Evolutionary conservation across 2,329 filamentous ascomycete species (phyloP).

Genomic region (Colletotrichum shisoi): DNA sequence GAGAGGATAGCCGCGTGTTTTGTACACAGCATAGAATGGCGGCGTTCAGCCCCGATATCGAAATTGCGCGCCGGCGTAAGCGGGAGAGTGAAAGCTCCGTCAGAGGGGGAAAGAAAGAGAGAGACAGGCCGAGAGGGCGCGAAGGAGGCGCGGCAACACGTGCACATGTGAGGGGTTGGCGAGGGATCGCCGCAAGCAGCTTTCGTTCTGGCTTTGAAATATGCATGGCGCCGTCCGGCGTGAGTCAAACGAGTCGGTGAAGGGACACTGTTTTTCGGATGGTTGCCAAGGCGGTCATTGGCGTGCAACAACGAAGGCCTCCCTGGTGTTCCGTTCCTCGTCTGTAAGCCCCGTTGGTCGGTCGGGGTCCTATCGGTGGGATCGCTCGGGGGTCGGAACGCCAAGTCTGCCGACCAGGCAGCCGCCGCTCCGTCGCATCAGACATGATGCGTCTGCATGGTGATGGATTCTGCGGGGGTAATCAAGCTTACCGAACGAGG

Average conservation of each 20-base stretch:
- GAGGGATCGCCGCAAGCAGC: conserved; percentile 2
- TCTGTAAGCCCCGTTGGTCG: background rate
- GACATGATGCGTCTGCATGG: background rate
- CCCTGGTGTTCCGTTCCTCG: background rate
- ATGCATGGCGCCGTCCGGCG: background rate
- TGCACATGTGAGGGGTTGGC: background rate
- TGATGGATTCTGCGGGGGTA: background rate
- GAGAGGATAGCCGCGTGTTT: conserved; percentile 25
- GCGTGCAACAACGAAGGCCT: too few relatives aligned
- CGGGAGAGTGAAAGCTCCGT: conserved; percentile 5
- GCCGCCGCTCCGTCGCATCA: conserved; percentile 2
- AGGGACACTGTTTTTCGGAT: background rate
- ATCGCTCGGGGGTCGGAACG: conserved; percentile 4
- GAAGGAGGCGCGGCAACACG: conserved; percentile 24
- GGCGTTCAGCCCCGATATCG: background rate
- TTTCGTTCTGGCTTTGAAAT: background rate
- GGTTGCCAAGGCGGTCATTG: background rate
- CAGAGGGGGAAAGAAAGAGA: background rate
- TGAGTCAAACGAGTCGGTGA: background rate
- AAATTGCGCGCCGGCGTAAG: background rate
- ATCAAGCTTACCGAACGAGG: background rate
- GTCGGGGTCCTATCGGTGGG: background rate
- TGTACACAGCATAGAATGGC: conserved; percentile 8
- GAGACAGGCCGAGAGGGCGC: background rate
- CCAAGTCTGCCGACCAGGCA: conserved; percentile 27